Evolutionary conservation across 2,329 filamentous ascomycete species (phyloP), one percentile per base, ranked within the genome.

Genomic region (Drechslerella coelobrocha): DNA sequence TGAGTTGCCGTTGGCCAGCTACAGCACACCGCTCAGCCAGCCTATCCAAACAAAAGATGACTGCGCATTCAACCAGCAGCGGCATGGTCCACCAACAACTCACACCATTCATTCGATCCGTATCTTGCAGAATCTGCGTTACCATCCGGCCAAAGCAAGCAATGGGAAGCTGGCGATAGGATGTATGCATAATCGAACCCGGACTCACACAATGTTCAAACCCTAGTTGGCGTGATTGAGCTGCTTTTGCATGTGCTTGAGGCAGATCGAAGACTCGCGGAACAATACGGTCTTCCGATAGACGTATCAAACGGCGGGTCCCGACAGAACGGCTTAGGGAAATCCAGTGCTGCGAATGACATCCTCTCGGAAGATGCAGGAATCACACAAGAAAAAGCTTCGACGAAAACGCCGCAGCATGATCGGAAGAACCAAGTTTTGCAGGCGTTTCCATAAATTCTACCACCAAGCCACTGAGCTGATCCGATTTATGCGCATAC

Each of bases 61-160:
- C 59, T 61, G 56, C 53, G 56, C 63, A 62, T 69, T 52, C 65
- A 69, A 45, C 14, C 45, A 45, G 37, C 52, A 41, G n/a, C n/a
- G n/a, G n/a, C n/a, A n/a, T n/a, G n/a, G n/a, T 61, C 62, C 65
- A 69, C 65, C 12, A 39, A 14, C 34, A 39, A 4, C 62, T 52
- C 27, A 51, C 65, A 69, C 65, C 48, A 61, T 62, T 52, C 51
- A 61, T 57, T 26, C 59, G 12, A n/a, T 39, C 34, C 57, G 45
- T 69, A 69, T 69, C 63, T 62, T 57, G 57, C 57, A 69, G 63
- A 61, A 57, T 52, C 43, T 52, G 63, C 63, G 56, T 57, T 47
- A 61, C 63, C 43, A 50, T 47, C 53, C 54, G 41, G 21, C 37
- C 48, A 14, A 60, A 60, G 34, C 21, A 54, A 60, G 37, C 63